Percentiles rank a stretch among this genome's conserved stretches.
These are phyloP conservation scores for Schizonepeta tenuifolia DNA, from an alignment of 257 asterid species.

Conservation along the genomic window DNA sequence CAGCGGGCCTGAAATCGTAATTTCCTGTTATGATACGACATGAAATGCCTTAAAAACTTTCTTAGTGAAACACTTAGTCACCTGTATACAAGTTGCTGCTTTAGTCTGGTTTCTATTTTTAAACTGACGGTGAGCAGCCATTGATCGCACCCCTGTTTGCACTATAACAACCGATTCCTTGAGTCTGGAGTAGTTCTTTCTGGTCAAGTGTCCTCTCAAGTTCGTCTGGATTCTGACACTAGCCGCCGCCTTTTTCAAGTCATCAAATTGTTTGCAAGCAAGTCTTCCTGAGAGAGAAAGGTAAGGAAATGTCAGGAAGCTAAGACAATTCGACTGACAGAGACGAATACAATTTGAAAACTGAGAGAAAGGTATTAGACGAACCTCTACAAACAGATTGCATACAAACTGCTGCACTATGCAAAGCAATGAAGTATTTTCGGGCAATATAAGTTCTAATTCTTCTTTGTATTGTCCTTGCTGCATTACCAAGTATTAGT, in stretches of 20 bases:
- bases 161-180: conserved; percentile 58
- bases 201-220: conserved; percentile 70
- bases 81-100: conserved; percentile 80
- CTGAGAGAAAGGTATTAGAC: conserved; percentile 21
- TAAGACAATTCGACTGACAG: conserved; percentile 8
- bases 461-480: conserved; percentile 83
- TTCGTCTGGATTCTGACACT: conserved; percentile 78
- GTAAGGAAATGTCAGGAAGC: conserved; percentile 9
- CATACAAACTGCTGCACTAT: conserved; percentile 65
- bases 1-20: conserved; percentile 67
- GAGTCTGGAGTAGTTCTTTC: conserved; percentile 60
- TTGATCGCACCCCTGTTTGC: conserved; percentile 81
- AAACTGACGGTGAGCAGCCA: conserved; percentile 75
- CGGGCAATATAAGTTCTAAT: conserved; percentile 73
- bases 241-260: conserved; percentile 77
- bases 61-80: conserved; percentile 41
- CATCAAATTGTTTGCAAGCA: conserved; percentile 62
- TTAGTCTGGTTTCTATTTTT: conserved; percentile 65
- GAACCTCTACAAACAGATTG: conserved; percentile 91
- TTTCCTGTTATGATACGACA: conserved; percentile 34
- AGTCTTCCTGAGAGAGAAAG: conserved; percentile 61
- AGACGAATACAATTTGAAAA: neutral
- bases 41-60: neutral
- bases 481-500: conserved; percentile 75
- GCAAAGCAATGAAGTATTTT: conserved; percentile 77